Conservation (phyloP, 192 early-diverging fungal species). For the Backusella tuberculispora region DNA sequence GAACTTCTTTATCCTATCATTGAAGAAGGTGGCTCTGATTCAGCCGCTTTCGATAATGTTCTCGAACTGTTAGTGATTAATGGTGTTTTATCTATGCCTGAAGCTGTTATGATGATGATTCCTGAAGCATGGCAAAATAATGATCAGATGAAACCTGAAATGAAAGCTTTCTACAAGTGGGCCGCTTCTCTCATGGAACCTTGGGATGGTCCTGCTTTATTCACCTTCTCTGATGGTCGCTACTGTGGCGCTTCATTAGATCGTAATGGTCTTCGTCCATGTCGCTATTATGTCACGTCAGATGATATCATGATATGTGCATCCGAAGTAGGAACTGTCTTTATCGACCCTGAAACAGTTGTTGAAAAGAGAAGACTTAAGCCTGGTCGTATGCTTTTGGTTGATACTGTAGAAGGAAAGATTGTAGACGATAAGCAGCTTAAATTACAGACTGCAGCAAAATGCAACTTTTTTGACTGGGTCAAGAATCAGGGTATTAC, state of each 20-base stretch:
- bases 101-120: constrained; percentile 99
- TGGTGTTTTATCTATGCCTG: constrained; percentile 88
- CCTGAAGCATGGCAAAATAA: constrained; percentile 99
- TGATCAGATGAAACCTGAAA: constrained; percentile 79
- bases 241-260: constrained; percentile 96
- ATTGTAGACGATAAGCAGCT: constrained; percentile 92
- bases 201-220: constrained; percentile 97
- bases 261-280: constrained; percentile 96
- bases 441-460: constrained; percentile 75
- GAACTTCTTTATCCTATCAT: constrained; percentile 91
- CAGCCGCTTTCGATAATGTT: constrained; percentile 96
- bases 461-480: constrained; percentile 84
- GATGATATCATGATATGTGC: constrained; percentile 98
- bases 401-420: constrained; percentile 89
- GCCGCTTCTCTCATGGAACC: constrained; percentile 97
- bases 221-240: constrained; percentile 97
- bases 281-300: constrained; percentile 93
- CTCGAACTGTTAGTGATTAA: constrained; percentile 93
- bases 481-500: constrained; percentile 81
- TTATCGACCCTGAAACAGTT: constrained; percentile 79
- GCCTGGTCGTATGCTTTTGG: constrained; percentile 97
- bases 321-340: constrained; percentile 95
- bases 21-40: constrained; percentile 95
- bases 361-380: constrained; percentile 92
- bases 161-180: constrained; percentile 97